Percentiles rank a stretch among this genome's conserved stretches.
Conservation (phyloP, 2,329 filamentous ascomycete genomes). For the Colletotrichum shisoi region DNA sequence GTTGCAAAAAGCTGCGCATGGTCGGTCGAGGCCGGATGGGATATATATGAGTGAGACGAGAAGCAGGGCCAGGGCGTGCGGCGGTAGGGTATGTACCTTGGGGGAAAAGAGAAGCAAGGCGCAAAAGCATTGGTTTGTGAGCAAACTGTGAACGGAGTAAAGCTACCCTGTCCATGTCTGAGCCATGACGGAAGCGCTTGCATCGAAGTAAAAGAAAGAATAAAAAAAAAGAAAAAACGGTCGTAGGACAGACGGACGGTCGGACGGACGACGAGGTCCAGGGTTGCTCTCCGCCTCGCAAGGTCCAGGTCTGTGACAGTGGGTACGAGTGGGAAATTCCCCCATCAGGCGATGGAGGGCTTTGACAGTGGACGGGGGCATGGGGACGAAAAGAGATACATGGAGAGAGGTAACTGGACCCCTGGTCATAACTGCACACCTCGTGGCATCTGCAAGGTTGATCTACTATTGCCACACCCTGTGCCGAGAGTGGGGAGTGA, state of each 20-base stretch:
- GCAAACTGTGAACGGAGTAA: constrained; percentile 35
- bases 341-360: constrained; percentile 41
- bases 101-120: constrained; percentile 28
- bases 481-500: constrained; percentile 21
- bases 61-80: constrained; percentile 32
- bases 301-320: constrained; percentile 41
- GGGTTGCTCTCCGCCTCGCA: constrained; percentile 39
- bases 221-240: constrained; percentile 36
- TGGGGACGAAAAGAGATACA: constrained; percentile 35
- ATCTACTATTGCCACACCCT: constrained; percentile 37
- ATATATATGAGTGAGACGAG: constrained; percentile 38
- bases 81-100: constrained; percentile 35
- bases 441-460: constrained; percentile 39
- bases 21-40: constrained; percentile 32
- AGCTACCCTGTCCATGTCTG: constrained; percentile 41
- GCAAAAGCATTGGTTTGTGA: constrained; percentile 38
- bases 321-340: constrained; percentile 38
- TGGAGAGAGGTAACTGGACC: constrained; percentile 37
- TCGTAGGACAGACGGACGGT: constrained; percentile 23
- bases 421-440: constrained; percentile 38
- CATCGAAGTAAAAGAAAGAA: constrained; percentile 12
- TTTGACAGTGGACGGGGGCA: constrained; percentile 41
- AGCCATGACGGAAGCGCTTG: constrained; percentile 42
- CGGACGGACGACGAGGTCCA: constrained; percentile 38
- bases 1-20: constrained; percentile 8